These are phyloP conservation scores for Boletellus ananas DNA, from an alignment of 768 basidiomycete species.

Conservation along the genomic window DNA sequence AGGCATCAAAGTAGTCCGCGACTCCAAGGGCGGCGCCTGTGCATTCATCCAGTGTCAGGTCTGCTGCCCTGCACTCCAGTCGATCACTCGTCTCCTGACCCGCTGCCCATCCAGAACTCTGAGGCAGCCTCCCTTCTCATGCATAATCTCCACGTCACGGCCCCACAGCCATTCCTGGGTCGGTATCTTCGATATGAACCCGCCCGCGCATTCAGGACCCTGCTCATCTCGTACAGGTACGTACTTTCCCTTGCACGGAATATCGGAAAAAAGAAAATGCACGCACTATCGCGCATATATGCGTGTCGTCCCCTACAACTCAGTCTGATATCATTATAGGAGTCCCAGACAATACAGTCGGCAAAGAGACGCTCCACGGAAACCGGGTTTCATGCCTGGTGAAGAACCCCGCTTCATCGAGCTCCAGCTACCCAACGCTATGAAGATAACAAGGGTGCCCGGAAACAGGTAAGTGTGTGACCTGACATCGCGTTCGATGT, in stretches of 20 bases:
- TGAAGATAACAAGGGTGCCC: constrained; percentile 55
- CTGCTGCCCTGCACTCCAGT: constrained; percentile 12
- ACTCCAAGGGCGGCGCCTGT: constrained; percentile 73
- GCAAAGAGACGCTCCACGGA: constrained; percentile 15
- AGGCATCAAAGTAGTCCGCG: constrained; percentile 67
- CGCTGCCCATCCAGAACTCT: constrained; percentile 42
- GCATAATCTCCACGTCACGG: constrained; percentile 49
- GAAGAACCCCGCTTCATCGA: constrained; percentile 33
- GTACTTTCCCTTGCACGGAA: constrained; percentile 5
- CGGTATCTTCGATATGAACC: constrained; percentile 72
- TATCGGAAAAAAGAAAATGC: constrained; percentile 15
- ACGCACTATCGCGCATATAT: constrained; percentile 21
- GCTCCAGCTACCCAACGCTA: constrained; percentile 52
- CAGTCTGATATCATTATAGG: constrained; percentile 11
- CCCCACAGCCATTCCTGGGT: constrained; percentile 66
- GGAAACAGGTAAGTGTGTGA: constrained; percentile 46
- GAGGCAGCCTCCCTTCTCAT: constrained; percentile 56
- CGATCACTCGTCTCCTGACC: not conserved
- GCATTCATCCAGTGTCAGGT: constrained; percentile 88
- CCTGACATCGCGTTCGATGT: not conserved
- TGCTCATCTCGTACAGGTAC: constrained; percentile 74
- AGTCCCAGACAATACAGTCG: constrained; percentile 23
- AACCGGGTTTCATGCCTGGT: constrained; percentile 6
- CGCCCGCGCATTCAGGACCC: constrained; percentile 69
- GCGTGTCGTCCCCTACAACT: not conserved